Evolutionary conservation across 352 stramenopile species (phyloP).

Genomic region (Aphanomyces cochlioides): DNA sequence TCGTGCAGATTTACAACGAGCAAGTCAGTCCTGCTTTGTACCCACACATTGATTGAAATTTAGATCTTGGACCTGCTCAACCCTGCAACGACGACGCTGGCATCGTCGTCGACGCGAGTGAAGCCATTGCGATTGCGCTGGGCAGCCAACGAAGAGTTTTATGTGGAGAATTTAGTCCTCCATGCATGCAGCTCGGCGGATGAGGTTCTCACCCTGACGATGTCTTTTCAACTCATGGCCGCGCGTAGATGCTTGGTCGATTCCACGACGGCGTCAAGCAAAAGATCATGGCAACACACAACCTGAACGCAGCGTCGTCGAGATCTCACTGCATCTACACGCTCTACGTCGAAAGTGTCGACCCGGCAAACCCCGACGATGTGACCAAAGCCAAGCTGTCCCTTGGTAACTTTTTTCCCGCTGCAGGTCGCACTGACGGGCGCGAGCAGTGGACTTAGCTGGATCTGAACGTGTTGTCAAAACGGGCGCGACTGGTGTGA

Average conservation of each 20-base stretch:
- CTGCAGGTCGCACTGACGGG: neutral
- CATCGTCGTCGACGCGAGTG: constrained; percentile 35
- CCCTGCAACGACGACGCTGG: too few relatives aligned
- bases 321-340: constrained; percentile 57
- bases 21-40: neutral
- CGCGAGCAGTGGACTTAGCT: constrained; percentile 49
- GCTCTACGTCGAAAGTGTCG: constrained; percentile 51
- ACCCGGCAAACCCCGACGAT: constrained; percentile 38
- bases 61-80: constrained; percentile 51
- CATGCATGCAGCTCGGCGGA: constrained; percentile 44
- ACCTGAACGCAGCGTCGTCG: constrained; percentile 50
- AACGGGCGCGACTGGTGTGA: constrained; percentile 49
- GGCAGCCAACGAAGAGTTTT: constrained; percentile 51
- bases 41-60: neutral
- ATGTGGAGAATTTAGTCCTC: constrained; percentile 52
- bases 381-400: constrained; percentile 47
- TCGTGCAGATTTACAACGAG: constrained; percentile 51
- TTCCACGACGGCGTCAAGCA: constrained; percentile 57
- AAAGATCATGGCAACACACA: constrained; percentile 62
- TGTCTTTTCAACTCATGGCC: neutral
- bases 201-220: constrained; percentile 28
- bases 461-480: constrained; percentile 59
- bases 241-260: constrained; percentile 36
- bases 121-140: constrained; percentile 47
- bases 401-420: constrained; percentile 11